Evolutionary conservation across 768 basidiomycete genomes (phyloP), one percentile per base, ranked within the genome.

Genomic region (Leucocoprinus leucothites): DNA sequence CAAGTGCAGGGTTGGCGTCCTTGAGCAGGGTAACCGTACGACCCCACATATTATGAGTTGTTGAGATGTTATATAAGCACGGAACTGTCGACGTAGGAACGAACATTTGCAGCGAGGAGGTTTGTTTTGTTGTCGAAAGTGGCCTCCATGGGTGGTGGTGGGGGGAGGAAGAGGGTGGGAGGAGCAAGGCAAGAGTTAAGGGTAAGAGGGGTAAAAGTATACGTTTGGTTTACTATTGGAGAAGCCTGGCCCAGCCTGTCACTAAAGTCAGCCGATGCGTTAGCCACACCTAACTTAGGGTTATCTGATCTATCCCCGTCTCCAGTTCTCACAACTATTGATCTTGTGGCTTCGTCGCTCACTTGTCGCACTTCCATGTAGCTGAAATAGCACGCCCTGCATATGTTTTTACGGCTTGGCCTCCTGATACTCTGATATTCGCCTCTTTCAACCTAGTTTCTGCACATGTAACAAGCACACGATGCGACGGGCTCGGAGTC

Each of bases 61-160:
- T 79, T 31, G 71, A 66, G 31, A 80, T 61, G 1, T 70, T 64
- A 59, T 81, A 82, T 6, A 80, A 59, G 34, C n/a, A 73, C 63
- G 0, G 76, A 77, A 53, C 74, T 66, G 58, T 81, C 79, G 58
- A 77, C 74, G 1, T 67, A 59, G 9, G 74, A 67, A 18, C 71
- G 71, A 53, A 82, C 69, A 24, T 69, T 65, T 7, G 78, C 74
- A 45, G 75, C 72, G 25, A 80, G 71, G 18, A 81, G 67, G 63
- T 82, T 80, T 49, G 67, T 67, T 53, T 76, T 74, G 69, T 79
- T 80, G 64, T 80, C 77, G 60, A 82, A 78, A 14, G 64, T 66
- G n/a, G 71, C 79, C 60, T 81, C 79, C 80, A 82, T 82, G 21
- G 21, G 40, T 18, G 26, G 14, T 3, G 24, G 28, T 38, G 44